Evolutionary conservation across 2,329 filamentous ascomycete species (phyloP), one percentile per base, ranked within the genome.

Genomic region (Onygenales sp.): DNA sequence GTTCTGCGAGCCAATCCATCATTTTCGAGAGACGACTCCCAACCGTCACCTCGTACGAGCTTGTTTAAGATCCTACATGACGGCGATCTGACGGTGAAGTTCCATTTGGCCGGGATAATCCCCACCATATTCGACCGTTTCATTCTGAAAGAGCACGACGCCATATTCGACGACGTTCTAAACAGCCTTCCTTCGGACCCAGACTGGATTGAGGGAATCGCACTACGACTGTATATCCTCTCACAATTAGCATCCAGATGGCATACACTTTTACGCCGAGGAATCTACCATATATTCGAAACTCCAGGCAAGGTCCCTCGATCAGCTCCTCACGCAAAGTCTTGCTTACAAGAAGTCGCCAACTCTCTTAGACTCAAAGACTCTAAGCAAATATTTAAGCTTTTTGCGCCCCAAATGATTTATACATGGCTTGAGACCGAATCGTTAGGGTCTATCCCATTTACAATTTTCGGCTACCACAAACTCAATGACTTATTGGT

Each of bases 271-370:
- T 77, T 96, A 43, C 85, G 91, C 50, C 83, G 87, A 58, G 90
- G 89, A 59, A 87, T 95, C 14, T 98, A 96, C 66, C 87, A 93
- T 67, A 90, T 97, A 21, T 95, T 97, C 61, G 93, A 97, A 67
- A 89, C 86, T 0, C 87, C 91, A 1, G 88, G 87, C 1, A 83
- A 83, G 53, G 81, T 95, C 11, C 70, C 78, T 2, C 70, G 73
- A 9, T 86, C 86, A 6, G 75, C 78, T 17, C 73, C 76, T 17
- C 86, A 96, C 70, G 91, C 92, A 1, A 81, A 80, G 52, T 79
- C 79, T 50, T 94, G 88, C 60, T 75, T 96, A 43, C 66, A 69
- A 4, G 75, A 79, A 10, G 83, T 96, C 34, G 82, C 91, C 3
- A 70, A 67, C 10, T 76, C 78, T 0, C 77, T 96, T 36, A 71